Base-by-base conservation (phyloP, 1,284 basidiomycete species). In the Earliella scabrosa region DNA sequence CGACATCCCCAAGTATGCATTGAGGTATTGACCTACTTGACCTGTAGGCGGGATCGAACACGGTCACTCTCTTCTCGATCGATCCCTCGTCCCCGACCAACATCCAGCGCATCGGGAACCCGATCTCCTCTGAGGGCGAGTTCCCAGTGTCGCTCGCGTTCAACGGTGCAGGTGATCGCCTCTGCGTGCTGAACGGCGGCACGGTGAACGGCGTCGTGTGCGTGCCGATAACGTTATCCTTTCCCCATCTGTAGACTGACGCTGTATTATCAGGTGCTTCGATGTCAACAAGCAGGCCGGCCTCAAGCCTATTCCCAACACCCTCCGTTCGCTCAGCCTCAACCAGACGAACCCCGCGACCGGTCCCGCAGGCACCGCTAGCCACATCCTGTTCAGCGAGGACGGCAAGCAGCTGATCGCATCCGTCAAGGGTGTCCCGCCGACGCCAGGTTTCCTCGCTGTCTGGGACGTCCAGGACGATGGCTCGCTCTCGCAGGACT, bases 71-170 rank as follows among this genome's bases (percentile, higher is more conserved):
- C 18, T 21, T 9, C 18, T 21, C 23, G 39, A 31, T 31, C 13
- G n/a, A 21, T 31, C 4, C 23, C 11, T 9, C 16, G 23, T 14
- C 8, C 24, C 36, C 11, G 3, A 21, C 16, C 7, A 6, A 9
- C 36, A 10, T 29, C 40, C 6, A 31, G 29, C 6, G 29, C 7
- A 31, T 31, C 13, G 29, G 29, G 29, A 31, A 31, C 29, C 29
- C 29, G 29, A 31, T 31, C 29, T 70, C 71, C 9, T 74, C 72
- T 27, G 77, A 73, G 3, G 79, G 80, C 26, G 76, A 82, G 54
- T 82, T 82, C 70, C 80, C 80, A 8, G 69, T 81, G 49, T 78
- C 78, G 1, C 63, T 81, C 13, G 75, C 78, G 6, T 72, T 80
- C 60, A 79, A 76, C 64, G 68, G 69, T 44, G 68, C 68, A 9